Evolutionary conservation across 306 rosid genomes (phyloP).

Genomic region (Quercus alba): DNA sequence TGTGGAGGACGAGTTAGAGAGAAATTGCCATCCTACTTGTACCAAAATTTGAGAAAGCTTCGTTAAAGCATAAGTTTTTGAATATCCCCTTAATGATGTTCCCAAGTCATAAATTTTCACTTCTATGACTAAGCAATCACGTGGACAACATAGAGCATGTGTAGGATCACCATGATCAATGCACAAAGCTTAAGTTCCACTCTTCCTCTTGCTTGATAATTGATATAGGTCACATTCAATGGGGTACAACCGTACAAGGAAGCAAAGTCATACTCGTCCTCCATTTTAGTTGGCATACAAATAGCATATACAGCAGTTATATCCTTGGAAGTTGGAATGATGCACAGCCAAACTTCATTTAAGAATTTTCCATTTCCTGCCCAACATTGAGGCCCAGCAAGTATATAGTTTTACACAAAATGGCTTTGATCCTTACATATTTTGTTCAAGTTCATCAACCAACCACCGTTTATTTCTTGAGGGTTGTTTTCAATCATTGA

Average conservation of each 20-base stretch:
- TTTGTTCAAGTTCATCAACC: not conserved
- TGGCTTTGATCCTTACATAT: no score
- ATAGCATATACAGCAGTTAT: not conserved
- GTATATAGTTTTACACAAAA: no score
- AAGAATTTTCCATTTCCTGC: not conserved
- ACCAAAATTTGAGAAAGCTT: no score
- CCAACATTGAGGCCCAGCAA: not conserved
- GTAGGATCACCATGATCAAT: not conserved
- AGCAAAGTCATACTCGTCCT: conserved; percentile 15
- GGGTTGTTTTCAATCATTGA: not conserved
- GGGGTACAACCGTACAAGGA: not conserved
- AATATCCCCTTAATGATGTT: no score
- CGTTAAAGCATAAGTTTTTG: no score
- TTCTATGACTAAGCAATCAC: not conserved
- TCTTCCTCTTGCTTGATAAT: conserved; percentile 10
- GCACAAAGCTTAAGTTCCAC: not conserved
- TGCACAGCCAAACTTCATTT: not conserved
- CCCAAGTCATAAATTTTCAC: not conserved
- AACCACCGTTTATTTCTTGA: not conserved
- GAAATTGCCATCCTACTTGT: no score
- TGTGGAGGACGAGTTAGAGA: no score
- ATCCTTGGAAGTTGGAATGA: no score
- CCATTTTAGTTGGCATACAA: conserved; percentile 7
- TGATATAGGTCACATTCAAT: conserved; percentile 28
- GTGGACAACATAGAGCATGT: not conserved